Conservation (phyloP, 805 yeast species). For the Cyberlindnera mycetangii region DNA sequence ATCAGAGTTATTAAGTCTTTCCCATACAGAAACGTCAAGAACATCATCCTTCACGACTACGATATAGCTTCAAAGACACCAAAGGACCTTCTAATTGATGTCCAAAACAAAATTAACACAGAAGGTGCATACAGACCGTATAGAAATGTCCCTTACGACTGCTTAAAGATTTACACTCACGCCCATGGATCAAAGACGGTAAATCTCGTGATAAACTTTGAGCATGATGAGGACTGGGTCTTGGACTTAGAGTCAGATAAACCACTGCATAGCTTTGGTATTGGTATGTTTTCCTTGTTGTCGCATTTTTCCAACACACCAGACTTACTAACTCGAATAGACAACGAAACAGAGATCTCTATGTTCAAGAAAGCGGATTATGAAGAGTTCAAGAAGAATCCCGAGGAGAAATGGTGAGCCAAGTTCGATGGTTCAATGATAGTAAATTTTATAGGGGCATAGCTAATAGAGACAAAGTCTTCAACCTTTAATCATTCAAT, state of each 20-base stretch:
- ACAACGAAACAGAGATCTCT: conserved; percentile 91
- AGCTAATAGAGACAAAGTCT: too few species aligned
- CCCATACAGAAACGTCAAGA: conserved; percentile 84
- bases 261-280: conserved; percentile 39
- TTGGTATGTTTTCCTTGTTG: conserved; percentile 31
- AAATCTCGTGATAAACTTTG: conserved; percentile 88
- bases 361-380: conserved; percentile 71
- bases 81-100: conserved; percentile 52
- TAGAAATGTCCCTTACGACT: conserved; percentile 69
- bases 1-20: conserved; percentile 87
- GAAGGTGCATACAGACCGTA: conserved; percentile 78
- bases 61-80: conserved; percentile 72
- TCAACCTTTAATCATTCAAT: background rate
- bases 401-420: conserved; percentile 83
- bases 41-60: conserved; percentile 63
- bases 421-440: background rate
- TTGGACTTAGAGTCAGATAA: conserved; percentile 36
- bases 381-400: conserved; percentile 67
- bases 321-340: conserved; percentile 28
- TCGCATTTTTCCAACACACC: conserved; percentile 25
- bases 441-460: too few species aligned
- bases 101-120: conserved; percentile 45
- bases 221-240: conserved; percentile 77
- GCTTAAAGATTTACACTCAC: conserved; percentile 84
- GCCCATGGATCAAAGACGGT: conserved; percentile 95